These are phyloP conservation scores for Neopestalotiopsis sp. DNA, from an alignment of 2,329 filamentous ascomycete genomes.

Conservation along the genomic window DNA sequence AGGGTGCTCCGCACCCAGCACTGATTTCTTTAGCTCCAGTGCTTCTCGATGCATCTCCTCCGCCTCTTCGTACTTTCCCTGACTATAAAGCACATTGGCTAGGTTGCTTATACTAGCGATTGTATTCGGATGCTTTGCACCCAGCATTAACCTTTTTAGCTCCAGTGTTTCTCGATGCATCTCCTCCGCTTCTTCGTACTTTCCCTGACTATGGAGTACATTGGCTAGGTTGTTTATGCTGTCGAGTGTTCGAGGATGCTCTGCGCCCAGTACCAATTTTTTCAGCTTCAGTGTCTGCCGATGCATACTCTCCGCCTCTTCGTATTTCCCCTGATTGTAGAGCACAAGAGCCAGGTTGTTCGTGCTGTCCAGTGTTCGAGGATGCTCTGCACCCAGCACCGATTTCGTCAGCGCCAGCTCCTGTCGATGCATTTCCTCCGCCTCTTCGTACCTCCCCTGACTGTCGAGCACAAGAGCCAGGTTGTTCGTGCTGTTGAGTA, in stretches of 20 bases:
- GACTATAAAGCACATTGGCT: not conserved
- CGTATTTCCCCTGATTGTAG: not conserved
- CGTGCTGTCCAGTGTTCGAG: too few species aligned
- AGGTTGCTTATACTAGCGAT: not conserved
- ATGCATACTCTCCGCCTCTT: not conserved
- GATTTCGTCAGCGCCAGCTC: too few species aligned
- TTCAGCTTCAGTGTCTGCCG: too few species aligned
- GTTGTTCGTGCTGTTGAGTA: too few species aligned
- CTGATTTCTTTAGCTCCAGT: constrained; percentile 7
- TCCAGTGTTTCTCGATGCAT: not conserved
- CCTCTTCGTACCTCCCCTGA: too few species aligned
- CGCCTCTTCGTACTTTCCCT: not conserved
- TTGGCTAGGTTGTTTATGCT: too few species aligned
- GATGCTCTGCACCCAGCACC: too few species aligned
- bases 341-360: too few species aligned
- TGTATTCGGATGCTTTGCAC: not conserved
- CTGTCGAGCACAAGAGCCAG: too few species aligned
- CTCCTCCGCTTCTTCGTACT: not conserved
- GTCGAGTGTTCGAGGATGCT: too few species aligned
- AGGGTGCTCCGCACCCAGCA: not conserved
- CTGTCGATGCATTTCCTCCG: too few species aligned
- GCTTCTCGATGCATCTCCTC: constrained; percentile 1
- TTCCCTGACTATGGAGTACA: not conserved
- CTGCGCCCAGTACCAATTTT: too few species aligned
- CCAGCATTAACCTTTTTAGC: not conserved